These are phyloP conservation scores for Penicillium ucsense DNA, from an alignment of 495 filamentous ascomycete genomes.

Conservation along the genomic window DNA sequence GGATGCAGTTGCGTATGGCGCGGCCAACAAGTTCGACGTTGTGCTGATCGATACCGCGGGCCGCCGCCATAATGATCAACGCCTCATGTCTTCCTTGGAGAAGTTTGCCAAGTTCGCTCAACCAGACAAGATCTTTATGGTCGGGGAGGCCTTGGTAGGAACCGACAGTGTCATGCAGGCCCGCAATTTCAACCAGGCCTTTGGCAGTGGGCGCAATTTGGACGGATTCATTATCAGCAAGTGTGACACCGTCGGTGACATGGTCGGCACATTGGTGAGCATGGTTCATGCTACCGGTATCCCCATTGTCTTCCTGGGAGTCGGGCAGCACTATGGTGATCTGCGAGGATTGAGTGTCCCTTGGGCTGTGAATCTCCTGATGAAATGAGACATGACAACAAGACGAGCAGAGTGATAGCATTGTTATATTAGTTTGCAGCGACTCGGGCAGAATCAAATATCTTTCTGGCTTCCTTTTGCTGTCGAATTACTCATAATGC, in stretches of 20 bases:
- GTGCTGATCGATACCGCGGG: conserved; percentile 96
- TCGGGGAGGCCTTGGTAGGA: conserved; percentile 92
- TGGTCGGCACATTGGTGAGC: conserved; percentile 93
- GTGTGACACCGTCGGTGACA: conserved; percentile 97
- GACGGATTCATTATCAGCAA: conserved; percentile 98
- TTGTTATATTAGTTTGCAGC: too few relatives aligned
- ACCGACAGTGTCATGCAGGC: conserved; percentile 93
- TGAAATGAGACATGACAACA: conserved; percentile 34
- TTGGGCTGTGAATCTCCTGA: conserved; percentile 79
- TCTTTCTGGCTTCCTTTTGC: too few relatives aligned
- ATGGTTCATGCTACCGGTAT: conserved; percentile 97
- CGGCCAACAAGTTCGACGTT: conserved; percentile 71
- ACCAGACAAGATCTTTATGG: conserved; percentile 98
- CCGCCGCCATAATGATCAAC: conserved; percentile 86
- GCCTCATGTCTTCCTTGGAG: conserved; percentile 88
- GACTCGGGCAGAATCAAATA: too few relatives aligned
- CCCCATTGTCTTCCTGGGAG: conserved; percentile 86
- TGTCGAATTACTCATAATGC: too few relatives aligned
- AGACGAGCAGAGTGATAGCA: background rate
- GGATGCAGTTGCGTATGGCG: conserved; percentile 76
- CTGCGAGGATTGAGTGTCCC: conserved; percentile 85
- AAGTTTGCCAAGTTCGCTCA: conserved; percentile 94
- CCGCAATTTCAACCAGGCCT: conserved; percentile 86
- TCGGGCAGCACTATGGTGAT: conserved; percentile 96
- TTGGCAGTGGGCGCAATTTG: conserved; percentile 67